These are phyloP conservation scores for Pseudocercospora eumusae DNA, from an alignment of 2,329 filamentous ascomycete genomes.

Conservation along the genomic window DNA sequence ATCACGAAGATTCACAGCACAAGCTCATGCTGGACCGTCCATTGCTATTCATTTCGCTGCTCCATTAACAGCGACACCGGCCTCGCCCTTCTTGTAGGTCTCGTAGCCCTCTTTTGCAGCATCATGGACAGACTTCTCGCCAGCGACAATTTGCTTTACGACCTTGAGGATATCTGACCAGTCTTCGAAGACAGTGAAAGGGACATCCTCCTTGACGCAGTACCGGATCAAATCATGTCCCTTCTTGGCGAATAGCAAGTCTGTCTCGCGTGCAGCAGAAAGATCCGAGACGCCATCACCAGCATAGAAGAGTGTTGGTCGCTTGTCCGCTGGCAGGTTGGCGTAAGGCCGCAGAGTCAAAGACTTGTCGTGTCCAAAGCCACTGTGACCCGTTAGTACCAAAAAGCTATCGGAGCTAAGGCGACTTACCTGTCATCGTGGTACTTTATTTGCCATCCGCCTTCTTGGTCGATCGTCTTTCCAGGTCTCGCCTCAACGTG, in stretches of 20 bases:
- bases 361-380: conserved; percentile 96
- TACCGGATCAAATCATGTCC: conserved; percentile 85
- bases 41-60: background rate
- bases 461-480: conserved; percentile 73
- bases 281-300: conserved; percentile 93
- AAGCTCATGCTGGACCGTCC: too few relatives aligned
- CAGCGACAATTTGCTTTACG: conserved; percentile 74
- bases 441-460: conserved; percentile 85
- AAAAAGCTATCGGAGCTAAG: background rate
- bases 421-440: conserved; percentile 73
- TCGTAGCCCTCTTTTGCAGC: conserved; percentile 61
- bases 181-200: conserved; percentile 83
- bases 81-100: conserved; percentile 49
- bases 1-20: too few relatives aligned
- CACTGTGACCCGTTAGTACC: conserved; percentile 47
- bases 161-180: conserved; percentile 77
- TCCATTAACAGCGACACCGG: conserved; percentile 34
- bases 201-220: conserved; percentile 79
- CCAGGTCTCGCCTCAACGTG: conserved; percentile 67
- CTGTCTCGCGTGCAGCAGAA: conserved; percentile 84
- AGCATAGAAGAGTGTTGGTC: conserved; percentile 88
- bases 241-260: conserved; percentile 89
- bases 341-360: conserved; percentile 87
- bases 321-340: conserved; percentile 63
- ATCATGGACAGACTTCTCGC: conserved; percentile 68